Conservation (phyloP, 164 flowering plant genomes). For the Litsea cubeba region DNA sequence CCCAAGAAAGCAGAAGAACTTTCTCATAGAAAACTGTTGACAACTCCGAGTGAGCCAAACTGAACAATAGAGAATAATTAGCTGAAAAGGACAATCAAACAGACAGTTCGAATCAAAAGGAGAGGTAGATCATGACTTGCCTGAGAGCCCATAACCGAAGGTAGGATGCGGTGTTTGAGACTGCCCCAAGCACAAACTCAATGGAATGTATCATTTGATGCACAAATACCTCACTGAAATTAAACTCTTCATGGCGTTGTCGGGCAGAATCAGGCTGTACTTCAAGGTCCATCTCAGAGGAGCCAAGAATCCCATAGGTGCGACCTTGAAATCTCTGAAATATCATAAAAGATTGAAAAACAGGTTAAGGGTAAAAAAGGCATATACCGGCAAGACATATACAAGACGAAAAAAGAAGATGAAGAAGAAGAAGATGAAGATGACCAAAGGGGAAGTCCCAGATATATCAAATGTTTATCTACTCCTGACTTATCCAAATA, state of each 20-base stretch:
- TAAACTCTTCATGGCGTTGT: slow-evolving; percentile 73
- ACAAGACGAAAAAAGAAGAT: too few species aligned
- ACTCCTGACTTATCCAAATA: too few species aligned
- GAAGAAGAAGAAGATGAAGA: too few species aligned
- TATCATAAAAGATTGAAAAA: too few species aligned
- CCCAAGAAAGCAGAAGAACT: slow-evolving; percentile 83
- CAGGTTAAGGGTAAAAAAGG: too few species aligned
- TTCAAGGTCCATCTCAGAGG: slow-evolving; percentile 75
- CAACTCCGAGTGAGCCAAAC: slow-evolving; percentile 94
- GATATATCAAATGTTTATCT: too few species aligned
- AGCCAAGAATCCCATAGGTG: slow-evolving; percentile 66
- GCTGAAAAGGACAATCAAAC: slow-evolving; percentile 1
- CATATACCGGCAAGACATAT: too few species aligned
- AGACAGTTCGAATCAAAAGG: background rate
- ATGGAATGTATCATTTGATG: slow-evolving; percentile 97
- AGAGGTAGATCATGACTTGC: slow-evolving; percentile 23
- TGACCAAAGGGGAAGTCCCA: too few species aligned
- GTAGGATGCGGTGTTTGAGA: slow-evolving; percentile 95
- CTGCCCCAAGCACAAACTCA: slow-evolving; percentile 89
- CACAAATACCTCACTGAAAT: slow-evolving; percentile 88
- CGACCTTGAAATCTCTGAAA: slow-evolving; percentile 93
- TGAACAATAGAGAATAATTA: slow-evolving; percentile 24
- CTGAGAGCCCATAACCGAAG: slow-evolving; percentile 97
- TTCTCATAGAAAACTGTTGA: slow-evolving; percentile 95
- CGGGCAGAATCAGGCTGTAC: slow-evolving; percentile 80